Base-by-base conservation (phyloP, 2,329 filamentous ascomycete species). In the Ophiosphaerella korrae region DNA sequence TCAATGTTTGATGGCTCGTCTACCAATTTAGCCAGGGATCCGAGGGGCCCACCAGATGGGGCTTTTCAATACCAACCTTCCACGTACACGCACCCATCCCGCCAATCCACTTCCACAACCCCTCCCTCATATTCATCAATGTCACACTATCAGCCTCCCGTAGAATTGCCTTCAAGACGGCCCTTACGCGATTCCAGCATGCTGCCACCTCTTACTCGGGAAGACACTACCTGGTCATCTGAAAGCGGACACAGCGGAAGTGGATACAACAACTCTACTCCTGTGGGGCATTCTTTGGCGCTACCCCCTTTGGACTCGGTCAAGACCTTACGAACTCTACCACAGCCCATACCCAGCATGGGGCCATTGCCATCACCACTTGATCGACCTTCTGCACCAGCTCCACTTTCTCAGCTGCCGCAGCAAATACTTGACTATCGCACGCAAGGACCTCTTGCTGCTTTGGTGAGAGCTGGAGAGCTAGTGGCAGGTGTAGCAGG, bases 141-240 rank as follows among this genome's bases (percentile, higher is more conserved):
- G 24, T 32, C 59, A 4, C 63, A 66, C 35, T 69, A 64, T 44
- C 63, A 66, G 33, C 35, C 42, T 14, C 52, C 62, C 13, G 40
- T 63, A 8, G 71, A 74, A 13, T 47, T 68, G 8, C 58, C 66
- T n/a, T 68, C 71, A 13, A 60, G 72, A 13, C 58, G 71, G 26
- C 57, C 70, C 13, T 53, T 55, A 31, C 64, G 70, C 23, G 72
- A 74, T 13, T 46, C 62, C 6, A 35, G 57, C 14, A 59, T 63
- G 21, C 59, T 73, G 7, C 74, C 74, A 16, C 57, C 64, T 11
- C 63, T 76, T 31, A 64, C 64, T n/a, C 73, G 71, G 33, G 71
- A 75, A 42, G 73, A 75, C 35, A 74, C 73, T 3, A 74, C 68
- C 0, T 47, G 73, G 34, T 76, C 74, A n/a, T 75, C 73, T 1